Base-by-base conservation (phyloP, 345 rosid genomes). In the Viola odorata region DNA sequence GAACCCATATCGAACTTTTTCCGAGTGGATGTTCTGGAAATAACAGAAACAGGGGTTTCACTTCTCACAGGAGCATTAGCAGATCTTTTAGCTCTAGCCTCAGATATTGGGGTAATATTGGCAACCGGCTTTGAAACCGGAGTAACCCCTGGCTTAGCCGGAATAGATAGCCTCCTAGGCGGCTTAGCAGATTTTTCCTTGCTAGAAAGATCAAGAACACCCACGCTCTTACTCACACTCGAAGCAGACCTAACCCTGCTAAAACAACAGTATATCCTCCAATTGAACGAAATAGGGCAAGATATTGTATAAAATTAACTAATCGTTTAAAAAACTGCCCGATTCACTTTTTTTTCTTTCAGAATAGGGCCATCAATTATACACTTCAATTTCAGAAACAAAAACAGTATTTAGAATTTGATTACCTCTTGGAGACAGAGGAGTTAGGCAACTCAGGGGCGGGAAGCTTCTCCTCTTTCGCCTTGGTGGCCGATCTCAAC, bases 121-220 rank as follows among this genome's bases (percentile, higher is more conserved):
- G 80, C 74, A 54, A 61, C 68, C 0, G 50, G 56, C 56, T 75
- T 84, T 0, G 81, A 53, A 41, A 73, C 71, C 12, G 88, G 69
- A 66, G 50, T 64, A 48, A 60, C 74, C 3, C 69, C 49, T 0
- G 88, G 42, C 81, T 85, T 87, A 44, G 81, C 65, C 16, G 90
- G 96, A 66, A 80, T 72, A 17, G 97, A 89, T 0, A 85, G 68
- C 76, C 97, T 89, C 73, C 96, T 81, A 7, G 97, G 88, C 38
- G 95, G 96, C 81, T 82, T 87, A 3, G 79, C 79, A 5, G 90
- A 73, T 71, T 84, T 87, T 37, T 81, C 94, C 71, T 83, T 82
- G 41, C 71, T 80, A 37, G 97, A 80, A 3, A 84, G 73, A 57
- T 89, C 86, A 44, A 92, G 94, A 59, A 77, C 83, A 16, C 86